Conservation (phyloP, 768 basidiomycete species). For the Kwoniella dendrophila region DNA sequence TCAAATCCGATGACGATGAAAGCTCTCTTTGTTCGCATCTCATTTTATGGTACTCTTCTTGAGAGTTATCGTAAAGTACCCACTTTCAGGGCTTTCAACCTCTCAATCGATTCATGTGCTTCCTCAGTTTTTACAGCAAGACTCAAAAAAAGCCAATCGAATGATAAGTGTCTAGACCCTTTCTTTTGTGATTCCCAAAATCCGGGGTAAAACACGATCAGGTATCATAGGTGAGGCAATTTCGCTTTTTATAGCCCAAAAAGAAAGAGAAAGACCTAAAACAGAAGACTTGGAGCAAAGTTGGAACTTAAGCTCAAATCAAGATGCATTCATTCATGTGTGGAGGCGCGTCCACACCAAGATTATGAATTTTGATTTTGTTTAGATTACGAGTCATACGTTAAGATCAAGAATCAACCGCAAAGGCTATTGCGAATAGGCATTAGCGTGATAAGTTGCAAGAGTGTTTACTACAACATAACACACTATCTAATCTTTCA, state of each 20-base stretch:
- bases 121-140: background rate
- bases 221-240: conserved; percentile 9
- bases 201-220: background rate
- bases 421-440: too few species aligned
- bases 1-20: conserved; percentile 9
- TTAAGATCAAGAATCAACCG: background rate
- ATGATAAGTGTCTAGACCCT: background rate
- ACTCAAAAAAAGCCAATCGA: background rate
- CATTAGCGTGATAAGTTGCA: too few species aligned
- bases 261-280: background rate
- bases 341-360: background rate
- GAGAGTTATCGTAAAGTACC: conserved; percentile 2
- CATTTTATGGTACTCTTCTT: too few species aligned
- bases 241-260: background rate
- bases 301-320: too few species aligned
- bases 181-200: too few species aligned
- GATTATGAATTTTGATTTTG: background rate
- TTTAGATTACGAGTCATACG: background rate
- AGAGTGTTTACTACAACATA: too few species aligned
- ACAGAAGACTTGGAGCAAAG: too few species aligned
- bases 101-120: background rate
- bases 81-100: background rate
- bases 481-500: too few species aligned
- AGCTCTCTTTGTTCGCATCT: too few species aligned
- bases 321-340: background rate